Conservation (phyloP, 2,329 filamentous ascomycete species). For the Alternaria angustiovoidea region DNA sequence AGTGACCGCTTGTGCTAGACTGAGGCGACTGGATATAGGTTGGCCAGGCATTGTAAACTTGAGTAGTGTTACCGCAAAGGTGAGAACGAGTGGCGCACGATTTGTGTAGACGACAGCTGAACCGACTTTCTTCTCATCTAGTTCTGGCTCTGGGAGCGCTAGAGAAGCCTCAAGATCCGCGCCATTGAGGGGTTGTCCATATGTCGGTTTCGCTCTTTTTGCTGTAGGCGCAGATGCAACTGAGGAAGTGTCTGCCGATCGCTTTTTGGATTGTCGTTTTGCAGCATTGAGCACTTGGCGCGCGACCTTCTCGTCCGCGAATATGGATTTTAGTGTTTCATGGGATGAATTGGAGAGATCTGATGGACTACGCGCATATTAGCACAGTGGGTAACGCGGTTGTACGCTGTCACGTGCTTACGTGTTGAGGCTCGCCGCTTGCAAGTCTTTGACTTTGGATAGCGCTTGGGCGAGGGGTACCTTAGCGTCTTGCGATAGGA, state of each 20-base stretch:
- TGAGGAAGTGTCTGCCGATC: conserved; percentile 50
- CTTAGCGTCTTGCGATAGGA: conserved; percentile 66
- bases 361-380: conserved; percentile 48
- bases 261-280: conserved; percentile 65
- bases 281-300: conserved; percentile 66
- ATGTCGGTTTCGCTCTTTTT: conserved; percentile 48
- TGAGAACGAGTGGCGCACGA: conserved; percentile 80
- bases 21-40: conserved; percentile 82
- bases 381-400: conserved; percentile 17
- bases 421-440: conserved; percentile 61
- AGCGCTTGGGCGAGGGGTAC: conserved; percentile 64
- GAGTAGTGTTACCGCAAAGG: conserved; percentile 77
- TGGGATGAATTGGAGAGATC: conserved; percentile 60
- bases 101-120: conserved; percentile 73
- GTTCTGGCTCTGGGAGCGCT: conserved; percentile 62
- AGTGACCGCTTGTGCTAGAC: conserved; percentile 83
- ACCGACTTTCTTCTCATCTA: conserved; percentile 67
- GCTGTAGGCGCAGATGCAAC: conserved; percentile 20
- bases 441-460: conserved; percentile 63
- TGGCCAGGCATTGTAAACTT: conserved; percentile 87
- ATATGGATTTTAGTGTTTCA: conserved; percentile 53
- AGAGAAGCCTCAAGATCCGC: conserved; percentile 70
- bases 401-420: conserved; percentile 51
- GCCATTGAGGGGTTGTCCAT: conserved; percentile 51
- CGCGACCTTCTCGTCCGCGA: conserved; percentile 62